Evolutionary conservation across 805 yeast species (phyloP).

Genomic region (Spencermartinsiella europaea): DNA sequence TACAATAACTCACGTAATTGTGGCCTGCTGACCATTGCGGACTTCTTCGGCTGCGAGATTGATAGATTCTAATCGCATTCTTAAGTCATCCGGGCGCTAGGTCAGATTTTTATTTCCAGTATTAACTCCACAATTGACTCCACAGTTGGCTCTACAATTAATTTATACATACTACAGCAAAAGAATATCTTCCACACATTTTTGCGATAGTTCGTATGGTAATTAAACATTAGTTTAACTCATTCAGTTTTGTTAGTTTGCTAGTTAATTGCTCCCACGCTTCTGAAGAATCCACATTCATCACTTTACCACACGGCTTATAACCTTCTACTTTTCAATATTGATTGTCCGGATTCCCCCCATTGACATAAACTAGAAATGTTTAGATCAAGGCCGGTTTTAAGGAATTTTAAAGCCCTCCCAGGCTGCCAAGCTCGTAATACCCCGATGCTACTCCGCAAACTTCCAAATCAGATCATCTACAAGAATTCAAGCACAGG

Average conservation of each 20-base stretch:
- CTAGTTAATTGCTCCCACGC: too few species aligned
- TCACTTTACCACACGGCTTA: background rate
- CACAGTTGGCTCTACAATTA: background rate
- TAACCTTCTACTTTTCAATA: background rate
- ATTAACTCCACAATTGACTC: background rate
- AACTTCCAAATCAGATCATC: too few species aligned
- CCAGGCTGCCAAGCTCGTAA: too few species aligned
- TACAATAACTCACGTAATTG: constrained; percentile 9
- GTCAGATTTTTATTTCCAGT: constrained; percentile 4
- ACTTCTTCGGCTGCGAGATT: constrained; percentile 20
- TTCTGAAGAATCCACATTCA: too few species aligned
- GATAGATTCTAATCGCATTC: constrained; percentile 9
- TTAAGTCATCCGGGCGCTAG: constrained; percentile 18
- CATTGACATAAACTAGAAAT: background rate
- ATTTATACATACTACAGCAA: constrained; percentile 24
- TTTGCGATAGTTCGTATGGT: too few species aligned
- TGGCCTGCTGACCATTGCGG: constrained; percentile 20
- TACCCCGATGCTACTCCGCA: too few species aligned
- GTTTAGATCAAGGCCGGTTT: background rate
- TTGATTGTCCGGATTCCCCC: background rate
- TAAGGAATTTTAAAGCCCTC: background rate
- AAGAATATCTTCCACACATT: constrained; percentile 59
- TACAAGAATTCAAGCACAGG: background rate
- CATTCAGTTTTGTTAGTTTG: too few species aligned
- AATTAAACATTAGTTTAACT: too few species aligned